These are phyloP conservation scores for Teratosphaeriaceae sp. DNA, from an alignment of 2,329 filamentous ascomycete genomes.

Conservation along the genomic window DNA sequence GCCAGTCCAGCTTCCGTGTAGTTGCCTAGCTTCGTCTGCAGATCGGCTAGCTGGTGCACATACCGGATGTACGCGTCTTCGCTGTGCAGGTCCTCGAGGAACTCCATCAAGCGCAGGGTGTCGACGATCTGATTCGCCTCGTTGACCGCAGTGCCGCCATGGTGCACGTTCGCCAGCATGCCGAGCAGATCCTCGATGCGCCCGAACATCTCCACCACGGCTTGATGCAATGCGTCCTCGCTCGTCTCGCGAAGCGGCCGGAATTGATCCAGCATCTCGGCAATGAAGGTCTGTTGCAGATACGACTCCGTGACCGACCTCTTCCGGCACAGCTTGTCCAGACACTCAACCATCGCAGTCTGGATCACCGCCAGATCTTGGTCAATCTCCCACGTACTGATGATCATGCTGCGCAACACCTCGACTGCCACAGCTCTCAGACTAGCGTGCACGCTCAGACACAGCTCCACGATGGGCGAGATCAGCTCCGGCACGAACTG, in stretches of 20 bases:
- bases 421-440: slow-evolving; percentile 84
- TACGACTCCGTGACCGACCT: slow-evolving; percentile 79
- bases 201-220: slow-evolving; percentile 69
- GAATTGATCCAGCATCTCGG: slow-evolving; percentile 77
- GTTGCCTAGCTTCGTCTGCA: slow-evolving; percentile 71
- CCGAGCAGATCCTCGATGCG: slow-evolving; percentile 89
- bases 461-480: slow-evolving; percentile 85
- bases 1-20: slow-evolving; percentile 84
- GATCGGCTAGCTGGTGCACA: slow-evolving; percentile 78
- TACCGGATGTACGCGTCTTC: slow-evolving; percentile 96
- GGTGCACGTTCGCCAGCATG: slow-evolving; percentile 82
- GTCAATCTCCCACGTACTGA: slow-evolving; percentile 95
- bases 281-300: slow-evolving; percentile 85
- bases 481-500: slow-evolving; percentile 94
- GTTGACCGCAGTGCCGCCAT: slow-evolving; percentile 52
- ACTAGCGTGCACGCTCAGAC: slow-evolving; percentile 90
- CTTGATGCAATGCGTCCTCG: slow-evolving; percentile 67
- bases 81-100: slow-evolving; percentile 92
- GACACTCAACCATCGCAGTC: slow-evolving; percentile 90
- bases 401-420: slow-evolving; percentile 94
- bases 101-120: slow-evolving; percentile 87
- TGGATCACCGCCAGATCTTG: slow-evolving; percentile 88
- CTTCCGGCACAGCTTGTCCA: slow-evolving; percentile 79
- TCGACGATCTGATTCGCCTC: slow-evolving; percentile 83
- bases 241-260: slow-evolving; percentile 58